phyloP scores from a whole-genome alignment of 139 green algal genomes.

The Chlorokybus atmophyticus region DNA sequence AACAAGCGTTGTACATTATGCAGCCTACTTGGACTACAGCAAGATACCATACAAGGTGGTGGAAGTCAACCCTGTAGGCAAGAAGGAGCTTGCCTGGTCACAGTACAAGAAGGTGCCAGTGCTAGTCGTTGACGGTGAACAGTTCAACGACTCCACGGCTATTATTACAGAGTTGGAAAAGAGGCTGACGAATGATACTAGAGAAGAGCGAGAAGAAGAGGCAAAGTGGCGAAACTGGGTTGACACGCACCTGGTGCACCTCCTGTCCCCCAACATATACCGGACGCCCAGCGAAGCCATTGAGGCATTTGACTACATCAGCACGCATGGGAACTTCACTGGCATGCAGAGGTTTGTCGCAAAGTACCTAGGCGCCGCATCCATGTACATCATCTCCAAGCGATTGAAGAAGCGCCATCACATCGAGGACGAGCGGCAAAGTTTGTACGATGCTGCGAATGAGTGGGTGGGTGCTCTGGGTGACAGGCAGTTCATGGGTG shows the following conservation, averaged over 20 bases:
- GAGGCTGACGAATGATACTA: background rate
- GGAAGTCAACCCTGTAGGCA: constrained; percentile 92
- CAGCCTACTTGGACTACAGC: constrained; percentile 82
- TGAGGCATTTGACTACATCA: constrained; percentile 44
- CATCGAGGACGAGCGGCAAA: constrained; percentile 67
- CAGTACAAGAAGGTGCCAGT: constrained; percentile 79
- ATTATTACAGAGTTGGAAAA: background rate
- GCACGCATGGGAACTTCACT: constrained; percentile 50
- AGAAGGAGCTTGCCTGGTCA: constrained; percentile 78
- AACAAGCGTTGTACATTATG: background rate
- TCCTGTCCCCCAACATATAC: constrained; percentile 97
- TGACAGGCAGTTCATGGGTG: constrained; percentile 33
- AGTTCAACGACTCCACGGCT: constrained; percentile 62
- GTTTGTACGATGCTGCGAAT: constrained; percentile 49
- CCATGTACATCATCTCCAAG: constrained; percentile 45
- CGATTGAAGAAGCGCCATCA: constrained; percentile 77
- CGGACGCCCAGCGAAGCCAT: constrained; percentile 53
- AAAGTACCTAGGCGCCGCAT: constrained; percentile 20
- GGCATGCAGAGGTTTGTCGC: constrained; percentile 24
- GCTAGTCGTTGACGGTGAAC: constrained; percentile 56
- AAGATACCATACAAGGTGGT: constrained; percentile 81
- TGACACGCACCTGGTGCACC: constrained; percentile 77
- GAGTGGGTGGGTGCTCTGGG: constrained; percentile 27
- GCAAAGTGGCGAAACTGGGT: constrained; percentile 76
- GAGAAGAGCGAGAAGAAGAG: constrained; percentile 38